Conservation (phyloP, 768 basidiomycete genomes). For the Nidularia sp. region DNA sequence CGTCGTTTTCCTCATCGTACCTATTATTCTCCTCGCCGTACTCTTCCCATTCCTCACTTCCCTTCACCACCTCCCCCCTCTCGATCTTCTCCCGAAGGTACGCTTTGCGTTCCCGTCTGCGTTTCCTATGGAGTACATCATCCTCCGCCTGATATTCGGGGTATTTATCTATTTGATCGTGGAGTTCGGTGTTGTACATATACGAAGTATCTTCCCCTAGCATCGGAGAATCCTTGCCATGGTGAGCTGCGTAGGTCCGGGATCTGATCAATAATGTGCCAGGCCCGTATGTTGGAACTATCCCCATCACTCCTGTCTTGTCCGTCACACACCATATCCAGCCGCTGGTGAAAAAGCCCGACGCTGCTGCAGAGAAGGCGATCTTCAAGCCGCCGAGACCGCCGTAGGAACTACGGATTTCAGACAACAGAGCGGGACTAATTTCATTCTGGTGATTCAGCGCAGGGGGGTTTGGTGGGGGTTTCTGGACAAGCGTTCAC, state of each 20-base stretch:
- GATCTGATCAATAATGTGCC: conserved; percentile 83
- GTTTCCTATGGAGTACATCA: too few relatives aligned
- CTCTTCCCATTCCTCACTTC: background rate
- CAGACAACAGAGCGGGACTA: conserved; percentile 16
- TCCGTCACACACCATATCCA: conserved; percentile 89
- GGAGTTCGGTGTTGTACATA: too few relatives aligned
- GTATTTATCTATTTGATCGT: too few relatives aligned
- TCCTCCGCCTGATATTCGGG: too few relatives aligned
- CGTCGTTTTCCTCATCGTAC: background rate
- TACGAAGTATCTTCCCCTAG: too few relatives aligned
- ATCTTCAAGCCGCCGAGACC: conserved; percentile 68
- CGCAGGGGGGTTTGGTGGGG: conserved; percentile 26
- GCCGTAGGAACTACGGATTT: conserved; percentile 52
- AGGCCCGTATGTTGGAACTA: conserved; percentile 84
- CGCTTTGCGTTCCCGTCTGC: too few relatives aligned
- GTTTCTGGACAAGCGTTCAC: conserved; percentile 27
- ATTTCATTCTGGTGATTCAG: conserved; percentile 34
- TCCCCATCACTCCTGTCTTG: conserved; percentile 50
- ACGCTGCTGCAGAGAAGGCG: conserved; percentile 67
- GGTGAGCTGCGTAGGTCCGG: conserved; percentile 23
- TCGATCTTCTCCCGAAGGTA: too few relatives aligned
- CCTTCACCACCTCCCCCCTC: too few relatives aligned
- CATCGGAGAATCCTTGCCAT: too few relatives aligned
- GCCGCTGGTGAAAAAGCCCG: conserved; percentile 76
- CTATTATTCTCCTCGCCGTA: background rate